Evolutionary conservation across 2,329 filamentous ascomycete genomes (phyloP).

Genomic region (Colletotrichum euphorbiae): DNA sequence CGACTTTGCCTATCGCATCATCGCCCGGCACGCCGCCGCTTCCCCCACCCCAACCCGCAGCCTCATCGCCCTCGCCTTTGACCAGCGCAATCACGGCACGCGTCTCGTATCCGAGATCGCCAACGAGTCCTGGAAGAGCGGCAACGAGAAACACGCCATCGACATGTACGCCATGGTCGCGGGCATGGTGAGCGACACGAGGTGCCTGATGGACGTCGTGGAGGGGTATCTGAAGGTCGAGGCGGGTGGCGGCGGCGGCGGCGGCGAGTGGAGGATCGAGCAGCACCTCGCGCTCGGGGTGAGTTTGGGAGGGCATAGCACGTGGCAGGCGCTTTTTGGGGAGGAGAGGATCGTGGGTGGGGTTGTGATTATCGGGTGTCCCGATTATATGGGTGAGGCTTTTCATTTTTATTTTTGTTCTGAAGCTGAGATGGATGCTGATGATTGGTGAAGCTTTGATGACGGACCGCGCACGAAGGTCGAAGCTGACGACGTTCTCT

Average conservation of each 20-base stretch:
- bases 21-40: constrained; percentile 60
- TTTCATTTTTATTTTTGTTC: neutral
- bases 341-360: constrained; percentile 84
- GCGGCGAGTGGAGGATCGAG: constrained; percentile 54
- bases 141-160: constrained; percentile 84
- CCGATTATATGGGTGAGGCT: constrained; percentile 79
- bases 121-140: constrained; percentile 83
- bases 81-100: constrained; percentile 92
- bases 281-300: constrained; percentile 84
- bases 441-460: constrained; percentile 66
- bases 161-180: constrained; percentile 90
- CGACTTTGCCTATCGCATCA: constrained; percentile 74
- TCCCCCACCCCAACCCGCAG: constrained; percentile 55
- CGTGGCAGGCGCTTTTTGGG: constrained; percentile 84
- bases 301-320: constrained; percentile 87
- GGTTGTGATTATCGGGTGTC: constrained; percentile 87
- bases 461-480: constrained; percentile 79
- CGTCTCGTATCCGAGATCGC: constrained; percentile 73
- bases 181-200: constrained; percentile 80
- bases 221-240: constrained; percentile 77
- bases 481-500: constrained; percentile 72
- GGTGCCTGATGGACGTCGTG: constrained; percentile 80
- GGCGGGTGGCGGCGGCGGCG: constrained; percentile 35
- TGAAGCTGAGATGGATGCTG: neutral
- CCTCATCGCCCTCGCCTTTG: constrained; percentile 85